These are phyloP conservation scores for Viola odorata DNA, from an alignment of 345 rosid genomes.

Conservation along the genomic window DNA sequence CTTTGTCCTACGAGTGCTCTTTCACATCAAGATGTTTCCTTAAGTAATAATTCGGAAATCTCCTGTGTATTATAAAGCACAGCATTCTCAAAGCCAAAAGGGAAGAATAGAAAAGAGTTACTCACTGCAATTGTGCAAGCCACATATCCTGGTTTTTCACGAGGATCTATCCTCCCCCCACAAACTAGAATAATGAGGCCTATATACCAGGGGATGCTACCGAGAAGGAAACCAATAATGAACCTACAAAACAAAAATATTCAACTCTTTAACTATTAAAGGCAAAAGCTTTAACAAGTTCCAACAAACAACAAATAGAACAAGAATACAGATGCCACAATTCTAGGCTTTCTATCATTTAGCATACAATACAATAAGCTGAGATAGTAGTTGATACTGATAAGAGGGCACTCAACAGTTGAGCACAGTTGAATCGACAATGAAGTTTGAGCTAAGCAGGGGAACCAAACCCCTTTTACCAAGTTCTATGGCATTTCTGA, in stretches of 20 bases:
- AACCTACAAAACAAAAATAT: constrained; percentile 43
- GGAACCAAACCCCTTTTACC: too few relatives aligned
- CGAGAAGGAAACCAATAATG: constrained; percentile 79
- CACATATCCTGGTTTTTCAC: constrained; percentile 91
- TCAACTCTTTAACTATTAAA: not conserved
- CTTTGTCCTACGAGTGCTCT: not conserved
- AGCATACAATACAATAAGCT: too few relatives aligned
- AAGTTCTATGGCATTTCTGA: too few relatives aligned
- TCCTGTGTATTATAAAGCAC: not conserved
- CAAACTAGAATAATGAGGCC: constrained; percentile 59
- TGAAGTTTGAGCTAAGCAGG: too few relatives aligned
- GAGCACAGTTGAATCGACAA: too few relatives aligned
- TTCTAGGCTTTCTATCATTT: too few relatives aligned
- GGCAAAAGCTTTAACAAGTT: too few relatives aligned
- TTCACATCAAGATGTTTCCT: not conserved
- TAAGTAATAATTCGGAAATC: not conserved
- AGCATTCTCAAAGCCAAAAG: not conserved
- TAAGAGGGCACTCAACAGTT: too few relatives aligned
- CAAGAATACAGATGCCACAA: too few relatives aligned
- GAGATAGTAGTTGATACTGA: too few relatives aligned
- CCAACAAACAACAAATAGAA: too few relatives aligned
- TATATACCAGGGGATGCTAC: constrained; percentile 79
- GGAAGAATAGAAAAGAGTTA: constrained; percentile 9
- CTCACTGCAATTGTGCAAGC: constrained; percentile 84
- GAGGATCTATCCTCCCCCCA: constrained; percentile 51